A percentile compares a stretch with the other conserved stretches of the same genome.
phyloP scores from a whole-genome alignment of 148 eudicot genomes.

The Rhododendron griersonianum region DNA sequence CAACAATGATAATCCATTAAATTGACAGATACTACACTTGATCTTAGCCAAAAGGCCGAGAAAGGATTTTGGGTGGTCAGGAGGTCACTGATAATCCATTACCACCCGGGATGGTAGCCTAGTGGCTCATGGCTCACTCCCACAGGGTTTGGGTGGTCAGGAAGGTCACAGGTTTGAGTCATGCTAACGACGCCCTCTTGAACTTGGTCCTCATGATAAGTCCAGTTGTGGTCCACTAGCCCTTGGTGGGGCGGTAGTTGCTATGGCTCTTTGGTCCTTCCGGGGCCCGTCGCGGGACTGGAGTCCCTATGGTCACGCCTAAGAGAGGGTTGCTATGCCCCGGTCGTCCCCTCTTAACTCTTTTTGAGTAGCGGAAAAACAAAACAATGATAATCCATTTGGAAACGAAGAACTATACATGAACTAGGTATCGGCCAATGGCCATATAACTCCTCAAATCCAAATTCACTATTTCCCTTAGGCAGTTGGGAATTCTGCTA shows the following conservation, averaged over 20 bases:
- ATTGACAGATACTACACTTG: conserved; percentile 57
- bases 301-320: too few species aligned
- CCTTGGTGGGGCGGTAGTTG: neutral
- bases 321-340: neutral
- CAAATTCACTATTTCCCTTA: neutral
- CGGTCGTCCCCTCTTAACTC: neutral
- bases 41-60: conserved; percentile 63
- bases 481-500: neutral
- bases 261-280: neutral
- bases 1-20: conserved; percentile 21
- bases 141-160: neutral
- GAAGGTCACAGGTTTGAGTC: neutral
- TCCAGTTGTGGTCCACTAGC: neutral
- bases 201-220: too few species aligned
- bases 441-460: neutral
- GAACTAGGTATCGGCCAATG: neutral
- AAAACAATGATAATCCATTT: neutral
- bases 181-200: too few species aligned
- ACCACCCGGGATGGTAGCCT: neutral
- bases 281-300: too few species aligned
- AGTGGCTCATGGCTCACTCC: neutral
- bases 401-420: neutral
- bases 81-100: too few species aligned
- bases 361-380: neutral
- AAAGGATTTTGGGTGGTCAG: conserved; percentile 20